Base-by-base conservation (phyloP, 768 basidiomycete species). In the Boletus sp. region DNA sequence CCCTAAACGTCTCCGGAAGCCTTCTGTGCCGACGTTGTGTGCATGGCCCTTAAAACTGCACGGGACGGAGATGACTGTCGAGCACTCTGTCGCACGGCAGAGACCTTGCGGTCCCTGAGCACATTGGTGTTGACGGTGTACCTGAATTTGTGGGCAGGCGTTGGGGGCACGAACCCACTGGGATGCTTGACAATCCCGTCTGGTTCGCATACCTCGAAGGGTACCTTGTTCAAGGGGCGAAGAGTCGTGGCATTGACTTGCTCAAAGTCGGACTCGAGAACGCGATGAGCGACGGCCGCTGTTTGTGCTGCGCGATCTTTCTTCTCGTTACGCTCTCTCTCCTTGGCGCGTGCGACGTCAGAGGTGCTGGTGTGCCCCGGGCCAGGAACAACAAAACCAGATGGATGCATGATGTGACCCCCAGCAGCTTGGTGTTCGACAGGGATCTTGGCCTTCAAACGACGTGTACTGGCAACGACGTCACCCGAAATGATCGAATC, bases 121-220 rank as follows among this genome's bases (percentile, higher is more conserved):
- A 47, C 21, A 21, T n/a, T 60, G 25, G 41, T 41, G 17, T 43
- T 40, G 51, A 57, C 59, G 9, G 45, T 33, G 17, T 63, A 51
- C 43, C 62, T 67, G 62, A 76, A 78, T 9, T 72, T 72, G 45
- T 74, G 58, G 34, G 66, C 64, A 30, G 77, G 70, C 1, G 77
- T 78, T 2, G 77, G 77, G 2, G 76, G 76, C 10, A 72, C 68
- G 57, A 77, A 79, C 1, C 77, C 77, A 30, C 74, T 75, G 1
- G 77, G 70, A 46, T 77, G 76, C 35, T 65, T 65, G 38, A 76
- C 60, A 1, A 60, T 71, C 23, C 77, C 77, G 47, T 78, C 76
- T 4, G 50, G 53, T 25, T 69, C 65, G 32, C 65, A 58, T 0
- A 77, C 67, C 58, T 79, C 77, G 23, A 74, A 75, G 1, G 77